Base-by-base conservation (phyloP, 345 rosid species). In the Brassica incana region DNA sequence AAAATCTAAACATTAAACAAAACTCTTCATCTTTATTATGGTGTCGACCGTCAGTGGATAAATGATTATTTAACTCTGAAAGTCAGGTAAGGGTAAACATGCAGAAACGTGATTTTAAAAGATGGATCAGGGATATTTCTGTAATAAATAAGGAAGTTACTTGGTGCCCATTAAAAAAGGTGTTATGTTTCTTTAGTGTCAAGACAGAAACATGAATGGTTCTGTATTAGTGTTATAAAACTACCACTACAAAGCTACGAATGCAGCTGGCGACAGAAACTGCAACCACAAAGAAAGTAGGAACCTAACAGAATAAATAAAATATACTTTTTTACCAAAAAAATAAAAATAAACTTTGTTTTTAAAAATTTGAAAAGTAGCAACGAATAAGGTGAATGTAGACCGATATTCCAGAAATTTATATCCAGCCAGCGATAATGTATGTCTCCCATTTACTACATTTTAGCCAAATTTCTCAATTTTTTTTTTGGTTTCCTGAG, bases 81-180 rank as follows among this genome's bases (percentile, higher is more conserved):
- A 69, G 67, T 30, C 66, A 74, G 61, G 72, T 58, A 74, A 80
- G 29, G 60, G 65, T 50, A 80, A 69, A 80, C 83, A 80, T 80
- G 76, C 79, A 80, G 72, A 69, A 71, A 80, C 83, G 83, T 80
- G 83, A 80, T 65, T 74, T 69, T 9, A 12, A 62, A 62, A 52
- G 73, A 73, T 68, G 59, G 65, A 61, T 67, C 73, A 73, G 30
- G 30, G 74, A 73, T 79, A 67, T 62, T 69, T 74, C 50, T 74
- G 71, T 69, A 52, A 74, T 50, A 45, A 48, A 73, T 45, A 60
- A 56, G 16, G 3, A 78, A 27, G 8, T 78, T 71, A 71, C 67
- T 56, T 43, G 74, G 27, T 72, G 15, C 38, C 64, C 66, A 56
- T 35, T 38, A 32, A 60, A 63, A 18, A 62, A 14, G 18, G 18